Conservation (phyloP, 768 basidiomycete species). For the Piloderma croceum region DNA sequence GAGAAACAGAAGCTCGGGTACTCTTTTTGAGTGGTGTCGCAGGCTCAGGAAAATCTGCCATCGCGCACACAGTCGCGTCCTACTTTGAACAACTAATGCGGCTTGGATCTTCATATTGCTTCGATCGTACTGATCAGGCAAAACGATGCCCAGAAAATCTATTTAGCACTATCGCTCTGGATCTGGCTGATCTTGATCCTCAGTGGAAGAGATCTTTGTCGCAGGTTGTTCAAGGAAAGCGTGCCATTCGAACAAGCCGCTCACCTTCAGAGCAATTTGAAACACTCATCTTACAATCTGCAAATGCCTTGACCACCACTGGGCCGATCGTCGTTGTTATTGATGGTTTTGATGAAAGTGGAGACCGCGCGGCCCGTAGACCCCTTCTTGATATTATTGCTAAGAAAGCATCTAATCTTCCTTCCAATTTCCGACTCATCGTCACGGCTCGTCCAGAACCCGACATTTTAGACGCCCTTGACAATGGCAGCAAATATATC, state of each 20-base stretch:
- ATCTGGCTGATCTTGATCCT: slow-evolving; percentile 19
- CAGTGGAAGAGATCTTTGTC: slow-evolving; percentile 4
- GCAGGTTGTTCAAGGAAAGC: slow-evolving; percentile 2
- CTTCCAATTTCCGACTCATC: slow-evolving; percentile 20
- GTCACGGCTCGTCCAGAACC: slow-evolving; percentile 23
- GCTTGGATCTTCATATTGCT: slow-evolving; percentile 32
- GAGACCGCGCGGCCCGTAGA: slow-evolving; percentile 10
- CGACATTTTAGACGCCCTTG: no score
- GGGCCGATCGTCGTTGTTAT: slow-evolving; percentile 27
- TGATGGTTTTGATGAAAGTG: slow-evolving; percentile 26
- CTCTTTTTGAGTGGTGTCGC: slow-evolving; percentile 28
- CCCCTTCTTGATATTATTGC: slow-evolving; percentile 14
- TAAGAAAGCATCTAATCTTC: slow-evolving; percentile 9
- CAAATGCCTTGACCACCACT: no score
- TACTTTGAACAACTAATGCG: slow-evolving; percentile 11
- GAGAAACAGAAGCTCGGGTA: slow-evolving; percentile 12
- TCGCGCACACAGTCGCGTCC: slow-evolving; percentile 29
- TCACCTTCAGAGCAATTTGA: slow-evolving; percentile 14
- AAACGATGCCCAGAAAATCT: slow-evolving; percentile 18
- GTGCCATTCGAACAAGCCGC: slow-evolving; percentile 4
- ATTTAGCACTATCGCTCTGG: slow-evolving; percentile 28
- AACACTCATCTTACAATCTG: slow-evolving; percentile 12
- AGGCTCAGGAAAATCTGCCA: slow-evolving; percentile 34
- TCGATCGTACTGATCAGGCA: slow-evolving; percentile 17
- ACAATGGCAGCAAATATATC: no score